Evolutionary conservation across 225 moss, liverwort and hornwort genomes (phyloP).

Genomic region (Anthoceros angustus): DNA sequence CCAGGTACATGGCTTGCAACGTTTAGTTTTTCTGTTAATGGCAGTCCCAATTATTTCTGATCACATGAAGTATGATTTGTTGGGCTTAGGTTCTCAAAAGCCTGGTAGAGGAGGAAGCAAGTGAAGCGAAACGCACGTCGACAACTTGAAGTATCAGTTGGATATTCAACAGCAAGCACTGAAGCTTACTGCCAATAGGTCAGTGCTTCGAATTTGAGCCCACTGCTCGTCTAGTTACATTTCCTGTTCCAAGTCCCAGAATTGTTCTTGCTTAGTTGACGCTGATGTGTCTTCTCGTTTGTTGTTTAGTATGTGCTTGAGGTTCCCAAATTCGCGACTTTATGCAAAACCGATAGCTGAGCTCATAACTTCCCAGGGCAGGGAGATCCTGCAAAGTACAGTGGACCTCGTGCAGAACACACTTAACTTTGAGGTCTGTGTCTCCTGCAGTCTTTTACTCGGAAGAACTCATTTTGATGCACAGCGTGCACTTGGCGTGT

Average conservation of each 20-base stretch:
- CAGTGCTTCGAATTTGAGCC: background rate
- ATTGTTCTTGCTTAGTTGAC: background rate
- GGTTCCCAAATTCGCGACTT: slow-evolving; percentile 89
- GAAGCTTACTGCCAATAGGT: slow-evolving; percentile 99
- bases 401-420: slow-evolving; percentile 79
- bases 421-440: slow-evolving; percentile 61
- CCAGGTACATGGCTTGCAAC: slow-evolving; percentile 32
- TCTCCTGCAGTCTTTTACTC: too few relatives aligned
- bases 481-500: background rate
- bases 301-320: slow-evolving; percentile 73
- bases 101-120: slow-evolving; percentile 89
- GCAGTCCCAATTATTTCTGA: slow-evolving; percentile 4
- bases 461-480: too few relatives aligned
- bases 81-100: slow-evolving; percentile 68
- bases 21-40: background rate
- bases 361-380: slow-evolving; percentile 95
- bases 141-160: slow-evolving; percentile 82
- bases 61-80: background rate
- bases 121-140: slow-evolving; percentile 79
- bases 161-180: slow-evolving; percentile 98
- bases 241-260: background rate
- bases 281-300: background rate
- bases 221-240: background rate
- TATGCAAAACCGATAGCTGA: slow-evolving; percentile 98
- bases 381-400: slow-evolving; percentile 93